These are phyloP conservation scores for Pilaira anomala DNA, from an alignment of 192 early-diverging fungal species.

Conservation along the genomic window DNA sequence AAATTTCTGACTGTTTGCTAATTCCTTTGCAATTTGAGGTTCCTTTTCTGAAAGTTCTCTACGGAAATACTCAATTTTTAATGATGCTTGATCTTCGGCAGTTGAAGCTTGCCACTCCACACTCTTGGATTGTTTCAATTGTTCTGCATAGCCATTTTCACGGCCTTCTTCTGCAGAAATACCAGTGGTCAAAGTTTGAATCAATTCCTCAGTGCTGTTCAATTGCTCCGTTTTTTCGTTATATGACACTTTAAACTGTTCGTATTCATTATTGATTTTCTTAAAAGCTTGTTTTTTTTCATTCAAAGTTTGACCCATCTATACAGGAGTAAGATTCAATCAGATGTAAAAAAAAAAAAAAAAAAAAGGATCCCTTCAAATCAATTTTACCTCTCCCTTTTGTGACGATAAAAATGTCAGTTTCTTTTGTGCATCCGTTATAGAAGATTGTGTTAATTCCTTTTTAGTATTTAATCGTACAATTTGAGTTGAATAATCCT, in stretches of 20 bases:
- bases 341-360: background rate
- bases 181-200: slow-evolving; percentile 93
- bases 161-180: slow-evolving; percentile 86
- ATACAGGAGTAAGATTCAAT: background rate
- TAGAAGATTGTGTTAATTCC: slow-evolving; percentile 72
- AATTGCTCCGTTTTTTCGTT: slow-evolving; percentile 57
- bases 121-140: slow-evolving; percentile 77
- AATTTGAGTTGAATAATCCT: slow-evolving; percentile 75
- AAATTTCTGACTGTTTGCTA: slow-evolving; percentile 63
- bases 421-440: slow-evolving; percentile 71
- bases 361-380: background rate
- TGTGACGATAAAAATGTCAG: slow-evolving; percentile 32
- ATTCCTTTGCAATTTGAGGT: slow-evolving; percentile 64
- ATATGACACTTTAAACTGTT: slow-evolving; percentile 48
- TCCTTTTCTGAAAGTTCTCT: slow-evolving; percentile 70
- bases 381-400: slow-evolving; percentile 41
- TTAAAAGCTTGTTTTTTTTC: slow-evolving; percentile 41
- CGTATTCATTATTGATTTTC: slow-evolving; percentile 43
- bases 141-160: slow-evolving; percentile 95
- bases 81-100: slow-evolving; percentile 71
- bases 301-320: slow-evolving; percentile 45
- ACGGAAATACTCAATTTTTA: slow-evolving; percentile 73
- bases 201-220: slow-evolving; percentile 72
- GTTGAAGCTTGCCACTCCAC: slow-evolving; percentile 61
- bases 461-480: slow-evolving; percentile 82